Base-by-base conservation (phyloP, 352 stramenopile genomes). In the Phytophthora litchii region DNA sequence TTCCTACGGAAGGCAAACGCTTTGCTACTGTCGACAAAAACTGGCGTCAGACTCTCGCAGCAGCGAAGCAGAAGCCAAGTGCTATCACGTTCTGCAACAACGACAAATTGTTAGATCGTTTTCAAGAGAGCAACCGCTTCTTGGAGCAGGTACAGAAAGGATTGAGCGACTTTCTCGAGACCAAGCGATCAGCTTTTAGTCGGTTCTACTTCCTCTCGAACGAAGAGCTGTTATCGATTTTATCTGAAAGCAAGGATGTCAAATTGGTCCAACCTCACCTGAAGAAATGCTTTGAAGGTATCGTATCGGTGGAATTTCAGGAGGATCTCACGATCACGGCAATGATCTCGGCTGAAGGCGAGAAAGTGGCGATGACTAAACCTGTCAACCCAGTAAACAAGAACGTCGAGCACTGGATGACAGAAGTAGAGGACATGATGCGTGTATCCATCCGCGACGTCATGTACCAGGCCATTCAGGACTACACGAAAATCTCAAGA, bases 401-500 rank as follows among this genome's bases (percentile, higher is more conserved):
- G 63, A 98, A 98, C 56, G 94, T 98, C 13, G 95, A 98, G 70
- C 60, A 96, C 60, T 98, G 95, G 95, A 98, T 98, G 94, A 94
- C 87, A 1, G 92, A 98, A 69, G 72, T 97, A 12, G 84, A 97
- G 57, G 73, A 96, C 44, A 95, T 93, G 70, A 98, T 98, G 95
- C 86, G 90, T 19, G 64, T 86, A 2, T 92, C 83, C 5, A 92
- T 98, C 36, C 91, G 95, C 16, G 80, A 97, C 19, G 86, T 95
- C 29, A 97, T 98, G 85, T 89, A 91, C 47, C 77, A 86, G 19
- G 80, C 90, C 9, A 97, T 98, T 41, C 73, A 95, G 40, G 91
- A 98, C 64, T 98, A 98, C 64, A 74, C 79, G 6, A 85, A 89
- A 50, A 83, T 92, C 8, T 76, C 83, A n/a, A 80, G 95, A 16